These are phyloP conservation scores for Auriculariales sp. DNA, from an alignment of 768 basidiomycete genomes.

Conservation along the genomic window DNA sequence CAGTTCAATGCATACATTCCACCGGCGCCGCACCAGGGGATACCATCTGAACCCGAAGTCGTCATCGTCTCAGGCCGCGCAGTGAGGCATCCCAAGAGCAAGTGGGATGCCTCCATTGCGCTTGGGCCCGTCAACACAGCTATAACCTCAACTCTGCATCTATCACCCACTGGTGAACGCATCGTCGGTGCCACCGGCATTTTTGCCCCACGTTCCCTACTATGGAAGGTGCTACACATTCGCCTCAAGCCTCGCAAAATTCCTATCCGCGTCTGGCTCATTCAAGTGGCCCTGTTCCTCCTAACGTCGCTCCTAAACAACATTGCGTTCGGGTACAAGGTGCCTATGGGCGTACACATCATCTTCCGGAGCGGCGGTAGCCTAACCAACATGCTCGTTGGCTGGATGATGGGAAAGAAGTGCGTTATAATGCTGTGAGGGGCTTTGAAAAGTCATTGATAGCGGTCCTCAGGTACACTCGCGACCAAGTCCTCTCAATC, in stretches of 20 bases:
- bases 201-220: too few relatives aligned
- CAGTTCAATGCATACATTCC: too few relatives aligned
- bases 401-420: conserved; percentile 55
- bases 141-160: too few relatives aligned
- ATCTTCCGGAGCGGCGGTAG: conserved; percentile 85
- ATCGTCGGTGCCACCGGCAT: not conserved
- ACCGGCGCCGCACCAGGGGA: too few relatives aligned
- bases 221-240: too few relatives aligned
- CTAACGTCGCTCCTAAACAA: conserved; percentile 75
- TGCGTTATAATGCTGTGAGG: conserved; percentile 18
- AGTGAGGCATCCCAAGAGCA: not conserved
- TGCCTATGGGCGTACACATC: conserved; percentile 89
- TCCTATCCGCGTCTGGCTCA: conserved; percentile 55
- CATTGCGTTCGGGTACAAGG: conserved; percentile 71
- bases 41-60: too few relatives aligned
- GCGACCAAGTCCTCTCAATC: conserved; percentile 55
- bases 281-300: conserved; percentile 75
- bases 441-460: conserved; percentile 1
- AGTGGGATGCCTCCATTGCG: not conserved
- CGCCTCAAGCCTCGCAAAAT: conserved; percentile 48
- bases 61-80: too few relatives aligned
- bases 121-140: too few relatives aligned
- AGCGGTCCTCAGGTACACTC: conserved; percentile 34
- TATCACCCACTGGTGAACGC: conserved; percentile 9
- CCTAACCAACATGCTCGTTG: conserved; percentile 69